phyloP scores from a whole-genome alignment of 768 basidiomycete genomes.

The Termitomyces sp. region DNA sequence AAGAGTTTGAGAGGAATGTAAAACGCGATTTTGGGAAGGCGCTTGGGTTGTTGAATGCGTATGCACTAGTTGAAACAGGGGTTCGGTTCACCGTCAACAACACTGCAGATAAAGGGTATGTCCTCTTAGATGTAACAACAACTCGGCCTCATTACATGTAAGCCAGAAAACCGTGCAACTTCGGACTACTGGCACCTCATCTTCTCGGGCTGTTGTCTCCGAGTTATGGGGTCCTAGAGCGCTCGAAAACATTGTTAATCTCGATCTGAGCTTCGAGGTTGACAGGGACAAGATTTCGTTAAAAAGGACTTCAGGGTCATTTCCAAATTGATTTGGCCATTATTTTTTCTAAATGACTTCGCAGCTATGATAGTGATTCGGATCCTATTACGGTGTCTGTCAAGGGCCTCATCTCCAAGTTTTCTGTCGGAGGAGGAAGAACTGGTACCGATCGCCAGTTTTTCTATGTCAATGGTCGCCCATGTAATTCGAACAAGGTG shows the following conservation, averaged over 20 bases:
- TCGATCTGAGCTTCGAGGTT: constrained; percentile 66
- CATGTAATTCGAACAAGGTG: constrained; percentile 76
- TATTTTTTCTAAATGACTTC: neutral
- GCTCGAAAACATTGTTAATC: constrained; percentile 66
- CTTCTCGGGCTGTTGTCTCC: constrained; percentile 56
- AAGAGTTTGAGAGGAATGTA: constrained; percentile 82
- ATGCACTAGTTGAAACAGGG: constrained; percentile 71
- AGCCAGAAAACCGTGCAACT: constrained; percentile 67
- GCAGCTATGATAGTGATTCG: constrained; percentile 11
- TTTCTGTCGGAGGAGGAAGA: constrained; percentile 68
- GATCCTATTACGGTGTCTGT: constrained; percentile 43
- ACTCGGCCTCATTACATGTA: neutral
- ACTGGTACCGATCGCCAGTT: constrained; percentile 83
- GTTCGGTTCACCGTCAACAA: constrained; percentile 75
- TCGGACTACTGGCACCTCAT: constrained; percentile 62
- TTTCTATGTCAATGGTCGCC: constrained; percentile 89
- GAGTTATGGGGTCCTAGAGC: constrained; percentile 84
- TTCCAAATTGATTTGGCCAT: neutral
- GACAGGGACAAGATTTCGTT: constrained; percentile 52
- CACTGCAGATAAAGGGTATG: constrained; percentile 64
- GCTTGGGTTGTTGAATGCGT: constrained; percentile 75
- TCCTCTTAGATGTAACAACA: constrained; percentile 5
- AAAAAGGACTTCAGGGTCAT: constrained; percentile 27
- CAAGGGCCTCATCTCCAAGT: constrained; percentile 73
- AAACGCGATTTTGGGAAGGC: constrained; percentile 91